Evolutionary conservation across 768 basidiomycete species (phyloP), one percentile per base, ranked within the genome.

Genomic region (Macrolepiota fuliginosa): DNA sequence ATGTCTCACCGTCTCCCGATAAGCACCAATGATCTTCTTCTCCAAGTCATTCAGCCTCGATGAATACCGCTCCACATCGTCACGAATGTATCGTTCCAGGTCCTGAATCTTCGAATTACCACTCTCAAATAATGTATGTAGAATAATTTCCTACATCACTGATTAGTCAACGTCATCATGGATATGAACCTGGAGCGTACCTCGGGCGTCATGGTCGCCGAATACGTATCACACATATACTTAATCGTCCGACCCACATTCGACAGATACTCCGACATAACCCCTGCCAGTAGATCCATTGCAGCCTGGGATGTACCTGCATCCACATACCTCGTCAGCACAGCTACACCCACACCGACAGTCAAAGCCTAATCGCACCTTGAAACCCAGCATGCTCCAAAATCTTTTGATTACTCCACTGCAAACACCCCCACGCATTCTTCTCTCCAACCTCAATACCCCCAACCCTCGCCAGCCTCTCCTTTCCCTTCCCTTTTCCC

Each of bases 351-450:
- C 19, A 45, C 42, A 53, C 3, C 50, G 49, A 56, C 51, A 51
- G 22, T 17, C 24, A 49, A 17, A 60, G 29, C 7, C 35, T 46
- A 15, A 61, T 74, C 86, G 60, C 60, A 90, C 94, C 92, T 80
- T 97, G 96, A 69, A 97, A 97, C 1, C 95, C 95, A 52, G 83
- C 81, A 77, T 97, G 96, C 66, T 96, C 94, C 67, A 97, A 69
- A 54, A 96, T 80, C 76, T 92, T 94, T 56, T 77, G 75, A 24
- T 83, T 79, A 81, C 85, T 83, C 91, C 88, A 93, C 65, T 80
- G 77, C 68, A 89, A 69, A 74, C 89, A 95, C 58, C 85, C 81
- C 47, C 76, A 73, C 7, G 88, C 86, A 61, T 80, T 86, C 60
- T 78, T 74, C 62, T 81, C 81, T 1, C 88, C 90, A 27, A 92